Evolutionary conservation across 768 basidiomycete species (phyloP).

Genomic region (Podaxis sp.): DNA sequence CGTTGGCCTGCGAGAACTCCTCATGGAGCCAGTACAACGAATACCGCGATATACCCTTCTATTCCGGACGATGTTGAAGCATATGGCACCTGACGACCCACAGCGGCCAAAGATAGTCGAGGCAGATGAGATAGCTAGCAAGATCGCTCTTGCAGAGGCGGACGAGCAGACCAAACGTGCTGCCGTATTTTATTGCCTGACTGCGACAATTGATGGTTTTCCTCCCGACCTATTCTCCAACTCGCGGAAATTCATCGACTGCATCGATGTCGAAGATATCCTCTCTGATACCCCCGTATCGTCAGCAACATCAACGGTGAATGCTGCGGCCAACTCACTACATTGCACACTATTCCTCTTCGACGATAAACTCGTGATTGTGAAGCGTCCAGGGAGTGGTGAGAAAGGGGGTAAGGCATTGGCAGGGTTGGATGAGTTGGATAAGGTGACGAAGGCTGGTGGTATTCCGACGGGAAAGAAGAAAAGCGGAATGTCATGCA

Average conservation of each 20-base stretch:
- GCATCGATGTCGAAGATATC: slow-evolving; percentile 89
- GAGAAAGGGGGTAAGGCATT: slow-evolving; percentile 73
- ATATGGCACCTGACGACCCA: slow-evolving; percentile 76
- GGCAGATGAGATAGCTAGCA: slow-evolving; percentile 84
- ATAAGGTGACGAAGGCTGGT: slow-evolving; percentile 66
- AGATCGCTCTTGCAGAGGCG: slow-evolving; percentile 88
- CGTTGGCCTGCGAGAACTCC: slow-evolving; percentile 83
- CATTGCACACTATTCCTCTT: slow-evolving; percentile 93
- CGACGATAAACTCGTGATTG: slow-evolving; percentile 90
- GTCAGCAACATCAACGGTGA: slow-evolving; percentile 41
- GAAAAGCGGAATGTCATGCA: slow-evolving; percentile 81
- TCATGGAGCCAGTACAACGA: slow-evolving; percentile 96
- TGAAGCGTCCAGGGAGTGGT: slow-evolving; percentile 77
- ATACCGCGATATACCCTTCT: slow-evolving; percentile 94
- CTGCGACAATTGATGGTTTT: slow-evolving; percentile 84
- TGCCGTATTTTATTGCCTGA: slow-evolving; percentile 83
- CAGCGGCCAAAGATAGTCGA: slow-evolving; percentile 79
- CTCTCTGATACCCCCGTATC: slow-evolving; percentile 51
- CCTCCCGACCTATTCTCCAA: slow-evolving; percentile 90
- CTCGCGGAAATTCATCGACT: slow-evolving; percentile 85
- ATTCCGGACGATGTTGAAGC: slow-evolving; percentile 89
- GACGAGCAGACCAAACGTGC: slow-evolving; percentile 91
- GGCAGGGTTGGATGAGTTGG: slow-evolving; percentile 77
- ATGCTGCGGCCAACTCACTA: slow-evolving; percentile 46
- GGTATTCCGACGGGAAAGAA: slow-evolving; percentile 64